Evolutionary conservation across 2,329 filamentous ascomycete species (phyloP), one percentile per base, ranked within the genome.

Genomic region (Myriosclerotinia scirpicola): DNA sequence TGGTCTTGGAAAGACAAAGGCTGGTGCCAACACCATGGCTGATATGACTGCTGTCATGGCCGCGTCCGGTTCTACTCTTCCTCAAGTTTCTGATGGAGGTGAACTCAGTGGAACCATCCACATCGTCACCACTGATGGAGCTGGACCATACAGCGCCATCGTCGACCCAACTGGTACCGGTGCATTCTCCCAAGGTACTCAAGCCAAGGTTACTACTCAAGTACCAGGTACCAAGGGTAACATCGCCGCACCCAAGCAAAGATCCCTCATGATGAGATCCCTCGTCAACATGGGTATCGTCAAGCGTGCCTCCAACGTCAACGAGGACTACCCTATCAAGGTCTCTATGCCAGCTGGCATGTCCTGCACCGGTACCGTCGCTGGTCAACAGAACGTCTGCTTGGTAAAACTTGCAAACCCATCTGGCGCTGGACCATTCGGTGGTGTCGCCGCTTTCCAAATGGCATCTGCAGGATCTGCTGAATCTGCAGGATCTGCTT

Each of bases 91-190:
- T 8, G 72, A 79, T 0, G 87, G 87, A 59, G 87, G 87, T 66
- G 72, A 80, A 65, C 72, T 90, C 68, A 78, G 78, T 71, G 88
- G 90, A 81, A 89, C 85, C 1, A 79, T 89, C 12, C 87, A 89
- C 78, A 87, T 89, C 76, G 86, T 90, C 75, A 90, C 89, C 77
- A 81, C 80, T 48, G 87, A 90, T 71, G 87, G 87, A 67, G 87
- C 84, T 67, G 87, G 87, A 22, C 73, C 73, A 61, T 72, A 73
- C 66, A 83, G 79, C 8, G 88, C 86, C 79, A 86, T 86, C 81
- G 85, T 89, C 75, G 87, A 88, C 73, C 77, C 81, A 63, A 85
- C 87, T 67, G 87, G 80, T 66, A 87, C 85, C 5, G 86, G 81
- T 34, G 74, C 67, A 15, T 74, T 72, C 71, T 70, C 79, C 58